These are phyloP conservation scores for Cryptococcus floricola DNA, from an alignment of 1,284 basidiomycete species.

Conservation along the genomic window DNA sequence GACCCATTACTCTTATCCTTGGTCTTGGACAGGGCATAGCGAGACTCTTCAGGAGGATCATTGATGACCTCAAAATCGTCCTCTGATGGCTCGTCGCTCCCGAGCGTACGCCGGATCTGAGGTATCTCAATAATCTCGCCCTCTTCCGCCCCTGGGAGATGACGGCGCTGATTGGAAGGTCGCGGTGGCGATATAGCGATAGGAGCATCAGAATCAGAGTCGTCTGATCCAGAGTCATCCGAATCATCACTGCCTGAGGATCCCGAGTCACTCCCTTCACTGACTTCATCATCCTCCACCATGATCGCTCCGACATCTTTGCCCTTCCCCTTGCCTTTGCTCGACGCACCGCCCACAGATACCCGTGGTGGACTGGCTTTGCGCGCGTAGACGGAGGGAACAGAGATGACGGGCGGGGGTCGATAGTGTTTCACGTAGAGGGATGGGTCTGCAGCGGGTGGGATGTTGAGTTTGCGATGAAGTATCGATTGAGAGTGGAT, in stretches of 20 bases:
- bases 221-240: conserved; percentile 10
- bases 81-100: not conserved
- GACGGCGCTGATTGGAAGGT: not conserved
- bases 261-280: conserved; percentile 12
- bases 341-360: not conserved
- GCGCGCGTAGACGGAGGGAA: not conserved
- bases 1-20: not conserved
- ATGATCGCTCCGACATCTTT: conserved; percentile 24
- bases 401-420: conserved; percentile 6
- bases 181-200: not conserved
- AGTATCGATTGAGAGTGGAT: conserved; percentile 46
- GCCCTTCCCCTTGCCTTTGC: not conserved
- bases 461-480: conserved; percentile 31
- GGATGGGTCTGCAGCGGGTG: conserved; percentile 14
- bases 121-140: conserved; percentile 10
- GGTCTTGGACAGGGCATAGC: not conserved
- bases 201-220: conserved; percentile 7
- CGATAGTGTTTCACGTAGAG: conserved; percentile 22
- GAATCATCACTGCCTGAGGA: not conserved
- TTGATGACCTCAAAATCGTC: not conserved
- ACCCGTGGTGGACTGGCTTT: not conserved
- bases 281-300: conserved; percentile 33
- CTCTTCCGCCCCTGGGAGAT: conserved; percentile 3
- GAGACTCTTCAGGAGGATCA: not conserved
- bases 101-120: not conserved